Percentiles rank a stretch among this genome's conserved stretches.
These are phyloP conservation scores for Pythium volutum DNA, from an alignment of 352 stramenopile species.

Conservation along the genomic window DNA sequence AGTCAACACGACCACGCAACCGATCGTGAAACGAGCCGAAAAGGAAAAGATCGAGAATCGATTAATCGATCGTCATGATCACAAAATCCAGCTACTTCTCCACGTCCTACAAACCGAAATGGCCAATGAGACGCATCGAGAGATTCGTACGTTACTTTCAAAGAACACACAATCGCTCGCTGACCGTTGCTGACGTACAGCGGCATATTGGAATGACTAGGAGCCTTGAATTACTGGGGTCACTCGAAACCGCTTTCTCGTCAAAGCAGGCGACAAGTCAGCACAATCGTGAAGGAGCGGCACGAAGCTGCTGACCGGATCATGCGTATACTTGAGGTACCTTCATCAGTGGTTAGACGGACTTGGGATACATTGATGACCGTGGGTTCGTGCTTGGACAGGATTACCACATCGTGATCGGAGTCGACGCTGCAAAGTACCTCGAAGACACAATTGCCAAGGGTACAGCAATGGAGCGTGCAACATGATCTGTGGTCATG, in stretches of 20 bases:
- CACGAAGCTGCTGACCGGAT: conserved; percentile 68
- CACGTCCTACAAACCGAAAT: conserved; percentile 61
- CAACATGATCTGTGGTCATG: not conserved
- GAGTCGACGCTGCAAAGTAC: conserved; percentile 22
- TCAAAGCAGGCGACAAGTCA: conserved; percentile 36
- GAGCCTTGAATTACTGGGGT: conserved; percentile 27
- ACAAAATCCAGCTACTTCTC: conserved; percentile 57
- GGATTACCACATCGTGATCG: conserved; percentile 25
- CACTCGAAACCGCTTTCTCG: conserved; percentile 26
- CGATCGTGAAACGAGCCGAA: conserved; percentile 1
- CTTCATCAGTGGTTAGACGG: not conserved
- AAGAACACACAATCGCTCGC: not conserved
- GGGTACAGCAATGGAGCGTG: not conserved
- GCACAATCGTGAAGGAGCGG: conserved; percentile 46
- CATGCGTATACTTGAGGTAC: conserved; percentile 74
- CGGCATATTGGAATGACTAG: not conserved
- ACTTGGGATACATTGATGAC: not conserved
- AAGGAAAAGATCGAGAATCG: conserved; percentile 5
- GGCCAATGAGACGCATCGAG: conserved; percentile 46
- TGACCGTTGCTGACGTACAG: not conserved
- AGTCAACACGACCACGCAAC: not conserved
- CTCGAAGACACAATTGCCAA: conserved; percentile 20
- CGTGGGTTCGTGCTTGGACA: not conserved
- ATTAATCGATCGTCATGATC: conserved; percentile 46
- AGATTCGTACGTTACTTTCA: conserved; percentile 43